These are phyloP conservation scores for Sphaerulina musiva DNA, from an alignment of 2,329 filamentous ascomycete species.

Conservation along the genomic window DNA sequence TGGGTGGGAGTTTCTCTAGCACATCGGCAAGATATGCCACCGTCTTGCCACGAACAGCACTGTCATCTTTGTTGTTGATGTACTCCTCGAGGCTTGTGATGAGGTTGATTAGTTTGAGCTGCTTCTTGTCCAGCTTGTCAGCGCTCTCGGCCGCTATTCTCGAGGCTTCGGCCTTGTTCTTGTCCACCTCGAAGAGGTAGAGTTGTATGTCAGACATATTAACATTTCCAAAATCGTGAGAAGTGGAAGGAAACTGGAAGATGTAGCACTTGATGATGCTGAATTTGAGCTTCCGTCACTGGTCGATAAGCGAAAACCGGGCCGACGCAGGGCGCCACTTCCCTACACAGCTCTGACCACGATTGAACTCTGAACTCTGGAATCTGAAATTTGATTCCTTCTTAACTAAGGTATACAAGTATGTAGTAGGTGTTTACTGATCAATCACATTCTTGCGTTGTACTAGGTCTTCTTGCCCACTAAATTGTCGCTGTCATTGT, in stretches of 20 bases:
- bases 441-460: too few relatives aligned
- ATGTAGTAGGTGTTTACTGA: too few relatives aligned
- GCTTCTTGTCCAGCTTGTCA: conserved; percentile 49
- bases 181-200: conserved; percentile 47
- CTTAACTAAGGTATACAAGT: too few relatives aligned
- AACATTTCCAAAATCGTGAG: conserved; percentile 11
- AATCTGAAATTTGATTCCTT: too few relatives aligned
- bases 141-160: conserved; percentile 41
- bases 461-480: too few relatives aligned
- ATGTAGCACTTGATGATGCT: neutral
- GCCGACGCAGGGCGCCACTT: too few relatives aligned
- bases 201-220: conserved; percentile 49
- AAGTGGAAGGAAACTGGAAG: neutral
- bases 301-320: too few relatives aligned
- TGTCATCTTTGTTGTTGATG: conserved; percentile 58
- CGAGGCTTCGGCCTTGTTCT: conserved; percentile 42
- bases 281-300: neutral
- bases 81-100: conserved; percentile 61
- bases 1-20: conserved; percentile 46
- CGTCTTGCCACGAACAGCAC: conserved; percentile 52
- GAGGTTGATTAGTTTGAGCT: conserved; percentile 55
- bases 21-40: conserved; percentile 49
- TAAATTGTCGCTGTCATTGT: too few relatives aligned
- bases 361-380: too few relatives aligned
- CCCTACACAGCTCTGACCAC: too few relatives aligned